Base-by-base conservation (phyloP, 2,329 filamentous ascomycete genomes). In the Cladosporium halotolerans region DNA sequence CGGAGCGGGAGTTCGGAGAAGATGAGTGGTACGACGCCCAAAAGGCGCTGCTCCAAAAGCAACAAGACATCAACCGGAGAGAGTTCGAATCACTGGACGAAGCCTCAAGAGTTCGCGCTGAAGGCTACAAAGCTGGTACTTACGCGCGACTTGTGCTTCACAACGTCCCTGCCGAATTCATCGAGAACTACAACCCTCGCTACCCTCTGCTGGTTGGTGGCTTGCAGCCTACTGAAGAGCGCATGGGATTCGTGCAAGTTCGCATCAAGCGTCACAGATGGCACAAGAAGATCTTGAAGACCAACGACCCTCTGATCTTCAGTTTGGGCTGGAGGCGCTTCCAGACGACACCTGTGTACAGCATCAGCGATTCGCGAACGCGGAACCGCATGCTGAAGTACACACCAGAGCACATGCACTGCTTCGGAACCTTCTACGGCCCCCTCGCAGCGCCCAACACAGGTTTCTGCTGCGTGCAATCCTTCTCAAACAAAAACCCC, bases 221-320 rank as follows among this genome's bases (percentile, higher is more conserved):
- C n/a, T 78, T 99, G 38, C 86, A 89, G 9, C 81, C 93, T 7
- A 96, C 92, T 0, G 93, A 99, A 71, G 91, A 97, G 70, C 84
- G 95, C 47, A 96, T 96, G 68, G 95, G 93, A 8, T 97, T 88
- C 67, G 85, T 97, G 8, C 93, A 99, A 71, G 85, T 96, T 54
- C 84, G 95, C 47, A 95, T 99, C 76, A 99, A 99, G 80, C 82
- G 90, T 51, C 93, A 99, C 70, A 81, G 93, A 60, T 99, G 95
- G 95, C 93, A 99, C 76, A 96, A 96, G 81, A 95, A 93, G 77
- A 97, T 97, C 62, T 79, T 99, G 61, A 99, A 99, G 77, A 97
- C 90, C 33, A 96, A 95, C 68, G 93, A 99, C 66, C 95, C 93
- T 13, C 79, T 99, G 48, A 96, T 99, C 68, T 93, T 99, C 76